Conservation (phyloP, 805 yeast species). For the Zygoascus flipseniorum region DNA sequence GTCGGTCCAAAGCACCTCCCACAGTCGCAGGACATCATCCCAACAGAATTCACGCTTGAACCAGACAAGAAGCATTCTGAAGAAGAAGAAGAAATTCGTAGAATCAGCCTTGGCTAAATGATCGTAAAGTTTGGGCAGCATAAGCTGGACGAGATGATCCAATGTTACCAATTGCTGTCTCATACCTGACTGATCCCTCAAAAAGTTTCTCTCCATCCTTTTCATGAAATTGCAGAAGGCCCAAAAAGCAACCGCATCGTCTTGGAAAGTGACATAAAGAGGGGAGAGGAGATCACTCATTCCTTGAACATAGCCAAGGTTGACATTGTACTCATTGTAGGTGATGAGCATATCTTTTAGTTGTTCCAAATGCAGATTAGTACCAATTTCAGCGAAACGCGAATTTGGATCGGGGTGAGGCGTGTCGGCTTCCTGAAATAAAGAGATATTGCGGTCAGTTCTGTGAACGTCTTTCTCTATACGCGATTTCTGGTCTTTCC, state of each 20-base stretch:
- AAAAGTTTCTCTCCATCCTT: conserved; percentile 87
- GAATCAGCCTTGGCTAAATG: conserved; percentile 86
- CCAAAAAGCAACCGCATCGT: conserved; percentile 82
- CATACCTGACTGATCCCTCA: conserved; percentile 91
- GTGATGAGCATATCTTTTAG: conserved; percentile 76
- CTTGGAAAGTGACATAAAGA: conserved; percentile 51
- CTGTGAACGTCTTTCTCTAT: conserved; percentile 91
- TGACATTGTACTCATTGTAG: conserved; percentile 72
- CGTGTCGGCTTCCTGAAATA: conserved; percentile 45
- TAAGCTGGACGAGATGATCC: conserved; percentile 78
- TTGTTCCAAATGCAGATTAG: conserved; percentile 68
- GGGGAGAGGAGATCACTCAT: conserved; percentile 94
- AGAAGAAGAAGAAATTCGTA: conserved; percentile 83
- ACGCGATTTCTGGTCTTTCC: conserved; percentile 83
- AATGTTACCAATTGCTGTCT: conserved; percentile 76
- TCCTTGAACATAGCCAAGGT: conserved; percentile 94
- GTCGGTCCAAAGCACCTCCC: conserved; percentile 93
- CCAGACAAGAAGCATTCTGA: conserved; percentile 93
- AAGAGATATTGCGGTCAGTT: conserved; percentile 70
- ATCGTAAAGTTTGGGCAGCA: conserved; percentile 75
- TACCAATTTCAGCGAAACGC: conserved; percentile 52
- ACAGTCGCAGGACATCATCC: conserved; percentile 65
- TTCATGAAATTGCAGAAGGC: conserved; percentile 83
- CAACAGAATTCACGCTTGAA: conserved; percentile 84
- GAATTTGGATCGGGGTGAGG: conserved; percentile 36